These are phyloP conservation scores for Dothideomycetidae sp. DNA, from an alignment of 2,329 filamentous ascomycete species.

Conservation along the genomic window DNA sequence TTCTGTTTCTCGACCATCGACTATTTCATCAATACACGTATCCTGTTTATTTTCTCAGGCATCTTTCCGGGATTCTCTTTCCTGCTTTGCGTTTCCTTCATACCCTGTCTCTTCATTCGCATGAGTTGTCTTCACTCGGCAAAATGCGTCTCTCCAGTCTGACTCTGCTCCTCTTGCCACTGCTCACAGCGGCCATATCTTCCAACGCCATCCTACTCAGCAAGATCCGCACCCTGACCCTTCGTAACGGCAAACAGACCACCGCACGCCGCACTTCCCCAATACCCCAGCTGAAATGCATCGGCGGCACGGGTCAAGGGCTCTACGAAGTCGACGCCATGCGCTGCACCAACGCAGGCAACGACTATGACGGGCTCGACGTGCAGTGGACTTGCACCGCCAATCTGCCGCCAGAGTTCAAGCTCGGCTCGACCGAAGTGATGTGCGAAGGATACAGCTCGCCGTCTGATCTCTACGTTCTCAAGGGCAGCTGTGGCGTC, in stretches of 20 bases:
- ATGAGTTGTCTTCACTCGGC: slow-evolving; percentile 1
- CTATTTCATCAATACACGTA: too few relatives aligned
- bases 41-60: too few relatives aligned
- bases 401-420: slow-evolving; percentile 46
- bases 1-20: too few relatives aligned
- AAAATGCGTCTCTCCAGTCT: slow-evolving; percentile 5
- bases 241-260: slow-evolving; percentile 54
- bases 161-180: slow-evolving; percentile 12
- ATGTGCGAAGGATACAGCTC: slow-evolving; percentile 77
- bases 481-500: slow-evolving; percentile 84
- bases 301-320: slow-evolving; percentile 45
- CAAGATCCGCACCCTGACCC: slow-evolving; percentile 62
- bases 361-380: slow-evolving; percentile 64
- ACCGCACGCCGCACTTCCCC: slow-evolving; percentile 60
- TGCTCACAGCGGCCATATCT: slow-evolving; percentile 18
- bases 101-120: too few relatives aligned
- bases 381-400: slow-evolving; percentile 85
- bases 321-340: slow-evolving; percentile 60
- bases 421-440: slow-evolving; percentile 76
- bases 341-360: slow-evolving; percentile 78
- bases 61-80: too few relatives aligned
- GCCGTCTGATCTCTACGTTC: slow-evolving; percentile 66
- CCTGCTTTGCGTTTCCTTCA: slow-evolving; percentile 4
- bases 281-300: slow-evolving; percentile 60
- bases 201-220: slow-evolving; percentile 44